These are phyloP conservation scores for Azolla pinnata DNA, from an alignment of 75 land plant species.

Conservation along the genomic window DNA sequence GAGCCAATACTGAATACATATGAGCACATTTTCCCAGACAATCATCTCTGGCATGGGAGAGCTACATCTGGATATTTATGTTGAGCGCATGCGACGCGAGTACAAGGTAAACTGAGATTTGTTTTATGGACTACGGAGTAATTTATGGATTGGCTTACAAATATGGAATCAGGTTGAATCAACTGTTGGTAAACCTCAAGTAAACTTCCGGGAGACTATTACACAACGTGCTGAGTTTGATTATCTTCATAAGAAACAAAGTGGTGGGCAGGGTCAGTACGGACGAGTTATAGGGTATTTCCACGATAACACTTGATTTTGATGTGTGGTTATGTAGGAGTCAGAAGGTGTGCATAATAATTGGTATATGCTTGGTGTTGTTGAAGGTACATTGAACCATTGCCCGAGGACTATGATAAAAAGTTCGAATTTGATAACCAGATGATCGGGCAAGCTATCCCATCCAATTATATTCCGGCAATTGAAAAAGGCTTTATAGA, in stretches of 20 bases:
- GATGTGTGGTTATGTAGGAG: no score
- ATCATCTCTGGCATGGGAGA: slow-evolving; percentile 99
- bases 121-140: background rate
- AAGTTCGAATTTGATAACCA: slow-evolving; percentile 93
- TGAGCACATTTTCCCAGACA: slow-evolving; percentile 67
- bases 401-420: slow-evolving; percentile 55
- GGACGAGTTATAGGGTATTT: slow-evolving; percentile 87
- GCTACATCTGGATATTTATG: slow-evolving; percentile 94
- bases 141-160: background rate
- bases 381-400: slow-evolving; percentile 82
- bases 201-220: slow-evolving; percentile 89
- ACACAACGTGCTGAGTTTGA: slow-evolving; percentile 91
- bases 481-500: slow-evolving; percentile 96
- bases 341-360: no score
- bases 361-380: background rate
- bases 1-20: no score
- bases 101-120: slow-evolving; percentile 67
- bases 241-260: slow-evolving; percentile 95
- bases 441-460: slow-evolving; percentile 88
- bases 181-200: slow-evolving; percentile 90
- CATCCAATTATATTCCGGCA: slow-evolving; percentile 76
- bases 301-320: background rate
- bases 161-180: slow-evolving; percentile 61
- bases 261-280: slow-evolving; percentile 97
- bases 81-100: slow-evolving; percentile 89